Evolutionary conservation across 768 basidiomycete genomes (phyloP), one percentile per base, ranked within the genome.

Genomic region (Trametes punicea): DNA sequence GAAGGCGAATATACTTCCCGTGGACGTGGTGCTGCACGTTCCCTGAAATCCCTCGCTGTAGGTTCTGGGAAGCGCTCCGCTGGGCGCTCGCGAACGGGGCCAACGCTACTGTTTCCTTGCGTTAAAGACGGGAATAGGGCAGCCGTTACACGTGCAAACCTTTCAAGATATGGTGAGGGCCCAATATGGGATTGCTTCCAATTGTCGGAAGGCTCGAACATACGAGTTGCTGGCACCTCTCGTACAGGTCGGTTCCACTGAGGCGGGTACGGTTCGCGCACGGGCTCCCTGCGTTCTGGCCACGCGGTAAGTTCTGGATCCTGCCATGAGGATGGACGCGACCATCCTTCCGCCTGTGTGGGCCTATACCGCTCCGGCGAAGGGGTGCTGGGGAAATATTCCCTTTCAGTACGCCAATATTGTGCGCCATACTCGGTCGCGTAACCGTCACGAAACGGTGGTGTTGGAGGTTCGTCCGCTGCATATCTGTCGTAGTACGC

Each of bases 181-280:
- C 83, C 81, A 46, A 64, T 64, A 62, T 82, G 81, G 8, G 71
- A 69, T 60, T 85, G 80, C 65, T 84, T 87, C 88, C 88, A 89
- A 29, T 74, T 70, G 18, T 86, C 83, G 30, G 85, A 86, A 29
- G 88, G 86, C 65, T 90, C 88, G 64, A 89, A 83, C 75, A 83
- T 81, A 60, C 85, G 76, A 56, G 79, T 73, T 11, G 76, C 72
- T 44, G 74, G 69, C 55, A 67, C 69, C 55, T 77, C 76, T 48
- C 74, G 71, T 54, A 69, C 67, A 41, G 36, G 63, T 59, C 70
- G 69, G 48, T 67, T 65, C 70, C 67, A 57, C 6, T 50, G 48
- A 38, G 55, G 33, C 21, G 25, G 23, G 18, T 38, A 52, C 21
- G 41, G 29, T 21, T 48, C 25, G 29, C 29, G 49, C 34, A 41